phyloP scores from a whole-genome alignment of 2,329 filamentous ascomycete genomes.

The Aspergillus costaricaensis region DNA sequence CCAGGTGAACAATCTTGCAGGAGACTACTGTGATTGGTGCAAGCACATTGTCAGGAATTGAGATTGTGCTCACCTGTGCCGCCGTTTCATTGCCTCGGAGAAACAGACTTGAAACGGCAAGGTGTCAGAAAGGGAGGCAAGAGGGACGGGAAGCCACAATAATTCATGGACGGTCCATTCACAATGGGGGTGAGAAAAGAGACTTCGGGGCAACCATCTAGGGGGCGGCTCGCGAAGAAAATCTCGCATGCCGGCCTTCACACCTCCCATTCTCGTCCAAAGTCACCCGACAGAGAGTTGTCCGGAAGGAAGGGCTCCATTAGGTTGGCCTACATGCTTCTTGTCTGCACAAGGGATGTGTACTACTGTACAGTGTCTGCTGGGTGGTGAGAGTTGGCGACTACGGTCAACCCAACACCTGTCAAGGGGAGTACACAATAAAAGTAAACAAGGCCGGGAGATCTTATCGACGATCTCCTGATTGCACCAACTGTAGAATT shows the following conservation, averaged over 20 bases:
- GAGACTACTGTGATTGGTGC: not conserved
- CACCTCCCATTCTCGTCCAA: not conserved
- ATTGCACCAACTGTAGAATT: not conserved
- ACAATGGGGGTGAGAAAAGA: not conserved
- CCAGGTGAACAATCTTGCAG: not conserved
- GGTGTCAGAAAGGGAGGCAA: constrained; percentile 11
- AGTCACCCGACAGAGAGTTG: not conserved
- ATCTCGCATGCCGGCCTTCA: constrained; percentile 2
- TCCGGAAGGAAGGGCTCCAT: not conserved
- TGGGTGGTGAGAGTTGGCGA: too few species aligned
- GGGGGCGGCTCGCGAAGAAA: constrained; percentile 7
- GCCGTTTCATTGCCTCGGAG: constrained; percentile 11
- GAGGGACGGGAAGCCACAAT: not conserved
- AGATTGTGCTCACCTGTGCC: constrained; percentile 1
- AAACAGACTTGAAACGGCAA: constrained; percentile 19
- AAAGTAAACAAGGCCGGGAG: constrained; percentile 8
- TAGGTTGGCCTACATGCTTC: not conserved
- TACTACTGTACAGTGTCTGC: too few species aligned
- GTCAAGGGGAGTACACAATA: not conserved
- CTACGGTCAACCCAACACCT: not conserved
- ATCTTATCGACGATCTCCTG: constrained; percentile 19
- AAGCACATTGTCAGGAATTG: not conserved
- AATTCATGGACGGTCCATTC: not conserved
- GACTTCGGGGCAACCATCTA: not conserved
- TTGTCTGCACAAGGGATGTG: not conserved